Percentiles rank a stretch among this genome's conserved stretches.
phyloP scores from a whole-genome alignment of 2,329 filamentous ascomycete genomes.

The Talaromyces sp. region DNA sequence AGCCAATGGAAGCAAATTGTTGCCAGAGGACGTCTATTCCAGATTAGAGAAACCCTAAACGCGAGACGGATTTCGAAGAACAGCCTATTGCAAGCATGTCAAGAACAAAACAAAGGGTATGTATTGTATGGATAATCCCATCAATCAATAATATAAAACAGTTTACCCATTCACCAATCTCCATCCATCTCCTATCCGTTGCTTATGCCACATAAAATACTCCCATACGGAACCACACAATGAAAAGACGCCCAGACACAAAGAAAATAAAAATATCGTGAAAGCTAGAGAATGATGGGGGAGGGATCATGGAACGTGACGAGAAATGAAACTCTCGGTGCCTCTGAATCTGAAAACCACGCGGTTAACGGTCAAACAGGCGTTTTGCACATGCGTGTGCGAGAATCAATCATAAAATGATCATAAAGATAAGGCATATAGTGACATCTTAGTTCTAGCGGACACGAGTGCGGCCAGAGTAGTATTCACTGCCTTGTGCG shows the following conservation, averaged over 20 bases:
- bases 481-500: conserved; percentile 48
- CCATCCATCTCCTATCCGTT: conserved; percentile 11
- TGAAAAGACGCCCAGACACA: conserved; percentile 9
- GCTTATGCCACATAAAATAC: conserved; percentile 12
- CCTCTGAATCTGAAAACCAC: not conserved
- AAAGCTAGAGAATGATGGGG: not conserved
- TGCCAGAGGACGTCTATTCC: conserved; percentile 32
- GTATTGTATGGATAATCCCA: conserved; percentile 10
- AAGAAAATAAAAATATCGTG: not conserved
- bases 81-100: not conserved
- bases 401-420: not conserved
- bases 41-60: conserved; percentile 12
- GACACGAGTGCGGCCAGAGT: conserved; percentile 41
- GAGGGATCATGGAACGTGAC: not conserved
- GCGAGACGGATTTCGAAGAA: not conserved
- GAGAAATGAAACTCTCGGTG: not conserved
- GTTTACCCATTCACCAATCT: conserved; percentile 1
- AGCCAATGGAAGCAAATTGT: conserved; percentile 22
- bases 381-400: not conserved
- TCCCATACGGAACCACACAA: conserved; percentile 10
- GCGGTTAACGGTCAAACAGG: not conserved
- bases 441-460: conserved; percentile 36
- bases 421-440: conserved; percentile 7
- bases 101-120: conserved; percentile 12
- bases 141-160: conserved; percentile 12